Base-by-base conservation (phyloP, 2,329 filamentous ascomycete genomes). In the Apiospora koreana region DNA sequence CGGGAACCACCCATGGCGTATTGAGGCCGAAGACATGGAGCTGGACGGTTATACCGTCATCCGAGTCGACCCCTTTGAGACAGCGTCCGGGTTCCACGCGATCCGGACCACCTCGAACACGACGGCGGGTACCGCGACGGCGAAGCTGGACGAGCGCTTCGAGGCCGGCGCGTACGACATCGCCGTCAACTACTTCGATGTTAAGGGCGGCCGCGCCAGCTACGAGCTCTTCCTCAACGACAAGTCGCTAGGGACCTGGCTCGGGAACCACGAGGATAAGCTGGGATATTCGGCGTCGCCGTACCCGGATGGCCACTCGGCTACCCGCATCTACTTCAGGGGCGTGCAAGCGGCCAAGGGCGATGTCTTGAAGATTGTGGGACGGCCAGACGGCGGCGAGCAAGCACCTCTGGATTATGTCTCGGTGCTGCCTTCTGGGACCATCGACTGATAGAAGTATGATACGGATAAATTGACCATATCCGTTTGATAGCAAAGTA, bases 321-420 rank as follows among this genome's bases (percentile, higher is more conserved):
- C 90, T 4, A 88, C 86, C 6, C 81, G 91, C 5, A 83, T 91
- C 48, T 91, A 87, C 0, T 92, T 80, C 46, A 72, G 69, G 46
- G 74, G 72, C 2, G 74, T 80, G 8, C 67, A 68, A 31, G 71
- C 77, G 31, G 65, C 62, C 23, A 73, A 74, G 68, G 77, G 76
- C 6, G 79, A 79, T 64, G 74, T 76, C n/a, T 70, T 80, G 71
- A 74, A 75, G 43, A 76, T 81, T 71, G 83, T 87, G 3, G 89
- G 90, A 0, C 81, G 74, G 41, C 85, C 91, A 0, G 82, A 91
- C 77, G 90, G 90, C 0, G 80, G 82, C 35, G 91, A 93, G 80
- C 84, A 84, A 14, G 91, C 91, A 68, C 89, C 91, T 5, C 69
- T 93, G 72, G 91, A 93, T 80, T 93, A 93, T 78, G 79, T 93